A percentile compares a stretch with the other conserved stretches of the same genome.
These are phyloP conservation scores for Parastagonospora avenae DNA, from an alignment of 2,329 filamentous ascomycete genomes.

Conservation along the genomic window DNA sequence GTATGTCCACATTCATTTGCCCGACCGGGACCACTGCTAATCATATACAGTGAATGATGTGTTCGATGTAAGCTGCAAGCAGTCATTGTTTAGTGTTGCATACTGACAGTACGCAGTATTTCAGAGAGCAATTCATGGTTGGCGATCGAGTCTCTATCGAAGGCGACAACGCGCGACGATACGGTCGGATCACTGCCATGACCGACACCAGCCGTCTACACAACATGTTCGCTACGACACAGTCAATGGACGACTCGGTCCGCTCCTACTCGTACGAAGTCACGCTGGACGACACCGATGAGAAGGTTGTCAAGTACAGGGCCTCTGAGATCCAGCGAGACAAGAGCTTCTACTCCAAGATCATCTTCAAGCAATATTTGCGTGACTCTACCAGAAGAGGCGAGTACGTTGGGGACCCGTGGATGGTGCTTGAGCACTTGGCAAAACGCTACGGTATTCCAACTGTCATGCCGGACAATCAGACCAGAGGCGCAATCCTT, in stretches of 20 bases:
- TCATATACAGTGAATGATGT: conserved; percentile 34
- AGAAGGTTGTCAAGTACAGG: conserved; percentile 55
- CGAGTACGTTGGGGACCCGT: conserved; percentile 93
- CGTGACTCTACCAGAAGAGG: conserved; percentile 93
- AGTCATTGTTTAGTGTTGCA: background rate
- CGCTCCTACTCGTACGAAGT: conserved; percentile 41
- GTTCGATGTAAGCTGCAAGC: conserved; percentile 30
- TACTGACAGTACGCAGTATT: conserved; percentile 32
- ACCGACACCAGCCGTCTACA: conserved; percentile 37
- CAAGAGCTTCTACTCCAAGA: conserved; percentile 91
- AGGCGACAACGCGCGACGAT: conserved; percentile 31
- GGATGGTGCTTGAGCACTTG: conserved; percentile 88
- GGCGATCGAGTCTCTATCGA: conserved; percentile 43
- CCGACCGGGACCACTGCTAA: conserved; percentile 44
- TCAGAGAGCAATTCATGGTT: conserved; percentile 41
- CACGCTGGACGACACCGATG: conserved; percentile 38
- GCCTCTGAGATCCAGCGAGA: conserved; percentile 76
- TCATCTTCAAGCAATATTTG: conserved; percentile 89
- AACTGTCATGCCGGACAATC: conserved; percentile 71
- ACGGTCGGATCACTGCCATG: conserved; percentile 39
- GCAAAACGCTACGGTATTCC: conserved; percentile 85
- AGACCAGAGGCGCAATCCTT: conserved; percentile 42
- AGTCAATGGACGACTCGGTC: conserved; percentile 34
- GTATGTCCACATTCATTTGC: conserved; percentile 47
- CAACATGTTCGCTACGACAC: conserved; percentile 28